These are phyloP conservation scores for Mycena citricolor DNA, from an alignment of 1,284 basidiomycete genomes.

Conservation along the genomic window DNA sequence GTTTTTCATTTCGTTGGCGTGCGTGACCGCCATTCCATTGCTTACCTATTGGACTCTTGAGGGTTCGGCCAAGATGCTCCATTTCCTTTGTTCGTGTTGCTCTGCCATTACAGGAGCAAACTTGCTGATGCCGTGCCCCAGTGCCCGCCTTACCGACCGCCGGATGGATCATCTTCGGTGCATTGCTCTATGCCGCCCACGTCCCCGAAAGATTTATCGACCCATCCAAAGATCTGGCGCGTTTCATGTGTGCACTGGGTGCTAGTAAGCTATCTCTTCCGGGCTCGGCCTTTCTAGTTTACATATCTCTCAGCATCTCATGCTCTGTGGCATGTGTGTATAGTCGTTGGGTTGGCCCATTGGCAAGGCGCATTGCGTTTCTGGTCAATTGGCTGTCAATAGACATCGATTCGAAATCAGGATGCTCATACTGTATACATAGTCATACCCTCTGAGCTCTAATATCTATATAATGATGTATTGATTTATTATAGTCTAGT, in stretches of 20 bases:
- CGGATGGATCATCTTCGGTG: constrained; percentile 71
- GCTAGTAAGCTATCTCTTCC: constrained; percentile 26
- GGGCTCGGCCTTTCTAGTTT: background rate
- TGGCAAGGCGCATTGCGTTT: constrained; percentile 4
- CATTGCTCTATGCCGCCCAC: constrained; percentile 80
- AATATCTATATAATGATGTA: no score
- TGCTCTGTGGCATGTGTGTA: constrained; percentile 87
- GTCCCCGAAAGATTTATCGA: constrained; percentile 68
- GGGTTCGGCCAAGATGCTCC: constrained; percentile 49
- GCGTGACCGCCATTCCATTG: constrained; percentile 70
- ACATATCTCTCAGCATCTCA: constrained; percentile 57
- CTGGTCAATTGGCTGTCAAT: no score
- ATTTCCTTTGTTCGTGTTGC: constrained; percentile 60
- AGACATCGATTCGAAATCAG: no score
- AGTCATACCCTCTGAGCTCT: no score
- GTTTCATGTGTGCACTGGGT: background rate
- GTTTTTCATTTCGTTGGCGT: constrained; percentile 80
- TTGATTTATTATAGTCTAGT: no score
- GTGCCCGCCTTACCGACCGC: constrained; percentile 72
- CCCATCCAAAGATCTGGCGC: background rate
- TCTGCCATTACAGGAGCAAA: constrained; percentile 4
- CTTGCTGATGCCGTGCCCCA: constrained; percentile 29
- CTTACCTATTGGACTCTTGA: constrained; percentile 61
- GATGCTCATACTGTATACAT: no score
- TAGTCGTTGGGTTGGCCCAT: constrained; percentile 55